Percentiles rank a stretch among this genome's conserved stretches.
phyloP scores from a whole-genome alignment of 441 rosid species.

The Croton setiger region DNA sequence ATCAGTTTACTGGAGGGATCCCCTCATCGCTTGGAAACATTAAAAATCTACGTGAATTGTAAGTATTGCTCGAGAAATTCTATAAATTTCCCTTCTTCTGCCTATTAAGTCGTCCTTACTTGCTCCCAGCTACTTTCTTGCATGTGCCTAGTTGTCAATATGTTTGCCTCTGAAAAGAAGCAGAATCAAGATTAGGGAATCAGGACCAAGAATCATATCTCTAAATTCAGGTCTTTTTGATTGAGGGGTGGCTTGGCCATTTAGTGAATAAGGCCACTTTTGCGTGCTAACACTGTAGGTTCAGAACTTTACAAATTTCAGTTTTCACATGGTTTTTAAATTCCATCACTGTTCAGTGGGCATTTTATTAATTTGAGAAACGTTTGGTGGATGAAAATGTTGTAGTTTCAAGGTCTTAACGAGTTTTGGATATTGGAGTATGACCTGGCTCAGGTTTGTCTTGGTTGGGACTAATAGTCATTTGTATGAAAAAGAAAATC shows the following conservation, averaged over 20 bases:
- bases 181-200: neutral
- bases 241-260: too few species aligned
- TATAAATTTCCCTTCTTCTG: neutral
- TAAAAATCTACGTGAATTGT: constrained; percentile 60
- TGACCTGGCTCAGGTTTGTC: neutral
- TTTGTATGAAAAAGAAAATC: too few species aligned
- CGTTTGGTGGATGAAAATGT: neutral
- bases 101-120: constrained; percentile 6
- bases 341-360: too few species aligned
- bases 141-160: neutral
- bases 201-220: neutral
- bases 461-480: neutral
- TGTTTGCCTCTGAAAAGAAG: neutral
- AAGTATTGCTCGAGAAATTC: constrained; percentile 34
- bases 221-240: neutral
- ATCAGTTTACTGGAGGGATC: constrained; percentile 56
- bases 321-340: too few species aligned
- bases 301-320: too few species aligned
- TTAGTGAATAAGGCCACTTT: too few species aligned
- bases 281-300: too few species aligned
- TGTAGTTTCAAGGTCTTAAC: neutral
- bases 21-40: constrained; percentile 58
- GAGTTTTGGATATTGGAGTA: neutral
- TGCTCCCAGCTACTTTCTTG: neutral
- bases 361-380: neutral